phyloP scores from a whole-genome alignment of 371 early-diverging fungal genomes.

The Mitosporidium daphniae region DNA sequence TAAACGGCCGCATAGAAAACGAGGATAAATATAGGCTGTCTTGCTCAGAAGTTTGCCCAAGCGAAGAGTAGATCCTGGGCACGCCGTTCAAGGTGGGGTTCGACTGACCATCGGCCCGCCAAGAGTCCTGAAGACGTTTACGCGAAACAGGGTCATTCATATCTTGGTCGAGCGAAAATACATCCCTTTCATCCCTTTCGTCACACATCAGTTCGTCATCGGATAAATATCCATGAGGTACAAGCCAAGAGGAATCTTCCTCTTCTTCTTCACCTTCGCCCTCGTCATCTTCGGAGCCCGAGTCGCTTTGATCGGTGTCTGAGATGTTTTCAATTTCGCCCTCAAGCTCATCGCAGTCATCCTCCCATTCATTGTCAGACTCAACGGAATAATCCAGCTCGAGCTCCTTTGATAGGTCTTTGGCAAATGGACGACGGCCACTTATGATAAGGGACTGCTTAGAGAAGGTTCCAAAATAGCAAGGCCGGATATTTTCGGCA shows the following conservation, averaged over 20 bases:
- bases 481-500: constrained; percentile 23
- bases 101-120: too few relatives aligned
- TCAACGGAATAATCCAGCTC: constrained; percentile 37
- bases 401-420: constrained; percentile 16
- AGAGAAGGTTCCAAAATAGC: constrained; percentile 16
- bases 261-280: constrained; percentile 14
- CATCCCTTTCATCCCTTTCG: too few relatives aligned
- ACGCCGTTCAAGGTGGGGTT: too few relatives aligned
- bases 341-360: constrained; percentile 45
- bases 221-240: constrained; percentile 32
- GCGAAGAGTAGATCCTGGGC: too few relatives aligned
- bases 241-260: constrained; percentile 20
- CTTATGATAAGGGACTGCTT: constrained; percentile 1
- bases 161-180: too few relatives aligned
- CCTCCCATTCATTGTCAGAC: constrained; percentile 51
- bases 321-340: constrained; percentile 18
- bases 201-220: too few relatives aligned
- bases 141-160: too few relatives aligned
- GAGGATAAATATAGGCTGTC: too few relatives aligned
- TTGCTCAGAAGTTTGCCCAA: too few relatives aligned
- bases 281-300: constrained; percentile 12
- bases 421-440: constrained; percentile 18
- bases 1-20: too few relatives aligned
- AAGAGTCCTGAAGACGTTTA: too few relatives aligned
- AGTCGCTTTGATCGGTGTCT: constrained; percentile 13